A percentile compares a stretch with the other conserved stretches of the same genome.
Evolutionary conservation across 1,139 yeast species (phyloP).

Genomic region (Kurtzmaniella quercitrusa): DNA sequence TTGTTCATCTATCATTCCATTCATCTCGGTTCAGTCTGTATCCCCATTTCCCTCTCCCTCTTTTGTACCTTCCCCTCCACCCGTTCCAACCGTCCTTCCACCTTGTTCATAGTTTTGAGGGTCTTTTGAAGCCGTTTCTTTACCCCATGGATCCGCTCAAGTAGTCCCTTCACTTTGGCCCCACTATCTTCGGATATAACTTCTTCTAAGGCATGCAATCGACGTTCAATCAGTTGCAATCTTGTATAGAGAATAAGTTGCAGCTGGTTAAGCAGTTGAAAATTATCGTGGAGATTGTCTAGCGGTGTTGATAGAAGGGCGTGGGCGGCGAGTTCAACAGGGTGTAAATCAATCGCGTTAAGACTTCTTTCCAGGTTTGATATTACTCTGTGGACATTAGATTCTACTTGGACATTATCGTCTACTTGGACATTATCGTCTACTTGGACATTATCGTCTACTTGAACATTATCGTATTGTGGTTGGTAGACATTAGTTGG

Average conservation of each 20-base stretch:
- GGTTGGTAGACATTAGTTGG: no score
- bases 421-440: no score
- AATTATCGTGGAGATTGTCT: conserved; percentile 46
- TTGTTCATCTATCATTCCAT: no score
- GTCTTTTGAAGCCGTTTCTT: conserved; percentile 30
- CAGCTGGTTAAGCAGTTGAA: conserved; percentile 52
- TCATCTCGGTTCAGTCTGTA: no score
- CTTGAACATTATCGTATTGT: no score
- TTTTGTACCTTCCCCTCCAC: conserved; percentile 13
- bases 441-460: no score
- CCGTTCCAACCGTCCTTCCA: conserved; percentile 29
- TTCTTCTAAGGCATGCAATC: conserved; percentile 23
- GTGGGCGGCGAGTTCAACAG: conserved; percentile 55
- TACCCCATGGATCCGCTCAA: conserved; percentile 28
- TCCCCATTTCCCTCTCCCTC: background rate
- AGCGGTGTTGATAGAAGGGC: conserved; percentile 49
- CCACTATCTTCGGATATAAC: conserved; percentile 16
- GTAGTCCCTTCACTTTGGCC: conserved; percentile 22
- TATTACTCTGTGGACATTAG: background rate
- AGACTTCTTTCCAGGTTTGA: conserved; percentile 1
- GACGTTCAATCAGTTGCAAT: conserved; percentile 37
- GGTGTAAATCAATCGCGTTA: conserved; percentile 35
- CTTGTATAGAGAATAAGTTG: conserved; percentile 52
- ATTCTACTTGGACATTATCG: no score
- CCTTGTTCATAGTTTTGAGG: conserved; percentile 25